Evolutionary conservation across 352 stramenopile species (phyloP).

Genomic region (Globisporangium ultimum): DNA sequence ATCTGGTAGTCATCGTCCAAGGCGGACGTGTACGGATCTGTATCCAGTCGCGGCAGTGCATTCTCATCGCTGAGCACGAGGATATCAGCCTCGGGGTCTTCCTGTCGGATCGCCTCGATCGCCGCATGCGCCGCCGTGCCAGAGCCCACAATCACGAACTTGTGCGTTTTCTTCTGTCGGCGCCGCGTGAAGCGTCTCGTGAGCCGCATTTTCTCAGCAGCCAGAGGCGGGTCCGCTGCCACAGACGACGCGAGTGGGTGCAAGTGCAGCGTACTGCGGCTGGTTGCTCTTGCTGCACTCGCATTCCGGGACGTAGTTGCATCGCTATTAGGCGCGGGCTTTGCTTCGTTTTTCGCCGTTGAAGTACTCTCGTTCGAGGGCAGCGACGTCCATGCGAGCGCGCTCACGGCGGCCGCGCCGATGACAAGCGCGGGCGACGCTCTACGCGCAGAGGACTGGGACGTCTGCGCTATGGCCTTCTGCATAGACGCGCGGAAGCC

Average conservation of each 20-base stretch:
- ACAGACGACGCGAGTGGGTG: not conserved
- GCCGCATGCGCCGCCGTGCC: conserved; percentile 87
- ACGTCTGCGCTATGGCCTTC: not conserved
- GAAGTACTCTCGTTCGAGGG: not conserved
- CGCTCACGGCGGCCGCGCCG: not conserved
- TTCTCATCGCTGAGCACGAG: conserved; percentile 86
- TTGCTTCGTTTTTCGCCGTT: too few species aligned
- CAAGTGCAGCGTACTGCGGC: conserved; percentile 7
- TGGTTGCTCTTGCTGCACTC: not conserved
- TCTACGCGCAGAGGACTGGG: not conserved
- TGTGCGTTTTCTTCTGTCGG: conserved; percentile 75
- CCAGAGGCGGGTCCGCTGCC: not conserved
- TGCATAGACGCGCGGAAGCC: not conserved
- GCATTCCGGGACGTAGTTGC: too few species aligned
- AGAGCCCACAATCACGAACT: conserved; percentile 88
- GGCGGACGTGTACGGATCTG: conserved; percentile 19
- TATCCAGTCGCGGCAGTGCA: conserved; percentile 59
- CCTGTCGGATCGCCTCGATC: conserved; percentile 89
- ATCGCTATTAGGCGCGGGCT: too few species aligned
- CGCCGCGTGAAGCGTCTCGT: conserved; percentile 61
- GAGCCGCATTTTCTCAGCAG: conserved; percentile 35
- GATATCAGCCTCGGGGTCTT: conserved; percentile 75
- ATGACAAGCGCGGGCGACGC: not conserved
- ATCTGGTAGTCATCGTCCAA: conserved; percentile 21
- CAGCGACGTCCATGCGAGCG: conserved; percentile 6